Base-by-base conservation (phyloP, 2,329 filamentous ascomycete species). In the Fusarium citri region DNA sequence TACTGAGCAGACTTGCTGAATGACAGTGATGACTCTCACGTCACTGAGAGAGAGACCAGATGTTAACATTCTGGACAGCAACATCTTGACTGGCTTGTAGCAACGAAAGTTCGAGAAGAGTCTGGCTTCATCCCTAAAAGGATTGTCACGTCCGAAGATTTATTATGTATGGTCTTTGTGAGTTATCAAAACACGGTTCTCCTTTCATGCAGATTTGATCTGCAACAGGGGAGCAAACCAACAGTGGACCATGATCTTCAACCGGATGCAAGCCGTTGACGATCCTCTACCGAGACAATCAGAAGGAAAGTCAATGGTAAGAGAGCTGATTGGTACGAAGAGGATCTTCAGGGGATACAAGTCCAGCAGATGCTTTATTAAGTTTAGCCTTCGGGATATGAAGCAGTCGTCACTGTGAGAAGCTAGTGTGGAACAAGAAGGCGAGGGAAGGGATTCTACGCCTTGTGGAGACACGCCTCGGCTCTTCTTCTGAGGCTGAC, bases 1-100 rank as follows among this genome's bases (percentile, higher is more conserved):
- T 1, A 54, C 59, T 0, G 59, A 62, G 15, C 59, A 62, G 23
- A 62, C 56, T 25, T 62, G 59, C 7, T 62, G 59, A 3, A 62
- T 62, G 18, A 62, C 50, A 14, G 59, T 61, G 30, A 62, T 61
- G 18, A 28, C 45, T 47, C 51, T 41, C 18, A 62, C 12, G 8
- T 62, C 59, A 23, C 22, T 16, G 3, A 4, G 8, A 6, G 59
- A 31, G 6, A 62, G 25, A 3, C 56, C 56, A 0, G 15, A 18
- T 0, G 51, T 1, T 0, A 22, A 5, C 20, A 46, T 54, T 9
- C 34, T 2, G 6, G 34, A 37, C 18, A 37, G 5, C 18, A 22
- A 4, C 20, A 46, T 54, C 7, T 14, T 59, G 22, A 2, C 22
- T 15, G 3, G 3, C 11, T 3, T 1, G 4, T 7, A 8, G 10